Base-by-base conservation (phyloP, 2,329 filamentous ascomycete species). In the Pseudocercospora crystallina region DNA sequence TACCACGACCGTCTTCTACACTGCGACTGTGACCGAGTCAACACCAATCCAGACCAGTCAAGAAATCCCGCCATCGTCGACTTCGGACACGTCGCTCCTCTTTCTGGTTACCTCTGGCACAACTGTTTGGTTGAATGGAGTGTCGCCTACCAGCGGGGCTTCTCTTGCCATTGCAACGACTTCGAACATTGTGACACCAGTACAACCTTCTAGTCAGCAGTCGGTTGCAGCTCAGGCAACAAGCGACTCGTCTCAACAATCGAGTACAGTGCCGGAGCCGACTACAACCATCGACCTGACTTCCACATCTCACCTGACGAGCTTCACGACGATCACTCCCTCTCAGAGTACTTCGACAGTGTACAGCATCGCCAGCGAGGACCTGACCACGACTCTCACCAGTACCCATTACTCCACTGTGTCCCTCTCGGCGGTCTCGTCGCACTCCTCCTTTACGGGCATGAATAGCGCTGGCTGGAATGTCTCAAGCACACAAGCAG, bases 391-490 rank as follows among this genome's bases (percentile, higher is more conserved):
- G 1, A 67, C 65, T 5, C 46, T 58, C 29, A 63, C 57, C 12
- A 65, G 61, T 54, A 66, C 64, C 2, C 47, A 47, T 20, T 63
- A 58, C 47, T 55, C 35, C 11, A 66, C 65, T 5, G 51, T 59
- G 10, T 55, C 56, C 9, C 29, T 64, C 9, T 61, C 51, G 8
- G 49, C 47, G 14, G 57, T 54, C 17, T 47, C 53, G 12, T 47
- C 59, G 29, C 37, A 41, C 26, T 45, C 59, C 7, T 20, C 26
- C 4, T 62, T 61, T 42, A 38, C 56, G 20, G 63, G 63, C n/a
- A 48, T 62, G 5, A 61, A 61, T 8, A 53, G 55, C 20, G 53
- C 49, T 7, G 64, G 64, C 5, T 66, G 64, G 64, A 66, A 66
- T 41, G 47, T 43, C 17, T 53, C 62, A 10, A 56, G 37, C 39